Evolutionary conservation across 2,329 filamentous ascomycete genomes (phyloP).

Genomic region (Raffaelea deltoideospora): DNA sequence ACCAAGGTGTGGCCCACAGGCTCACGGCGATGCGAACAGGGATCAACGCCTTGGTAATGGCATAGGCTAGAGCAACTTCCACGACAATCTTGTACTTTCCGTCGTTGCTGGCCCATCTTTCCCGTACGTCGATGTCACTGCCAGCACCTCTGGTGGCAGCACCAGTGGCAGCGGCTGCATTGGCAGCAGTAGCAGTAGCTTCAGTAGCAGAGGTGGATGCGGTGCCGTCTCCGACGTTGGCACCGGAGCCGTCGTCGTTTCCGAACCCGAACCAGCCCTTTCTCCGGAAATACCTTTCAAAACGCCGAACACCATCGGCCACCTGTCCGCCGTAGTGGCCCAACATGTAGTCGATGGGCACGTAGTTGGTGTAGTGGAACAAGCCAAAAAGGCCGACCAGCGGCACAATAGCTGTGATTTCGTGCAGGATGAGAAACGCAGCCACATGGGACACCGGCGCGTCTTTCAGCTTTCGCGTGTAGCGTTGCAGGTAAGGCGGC

Average conservation of each 20-base stretch:
- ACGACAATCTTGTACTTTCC: slow-evolving; percentile 41
- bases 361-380: slow-evolving; percentile 68
- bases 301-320: slow-evolving; percentile 52
- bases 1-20: slow-evolving; percentile 85
- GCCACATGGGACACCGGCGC: slow-evolving; percentile 73
- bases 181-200: slow-evolving; percentile 7
- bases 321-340: slow-evolving; percentile 34
- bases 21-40: slow-evolving; percentile 63
- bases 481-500: slow-evolving; percentile 51
- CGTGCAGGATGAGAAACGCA: slow-evolving; percentile 81
- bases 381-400: slow-evolving; percentile 56
- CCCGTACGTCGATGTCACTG: slow-evolving; percentile 14
- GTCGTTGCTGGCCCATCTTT: slow-evolving; percentile 23
- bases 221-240: slow-evolving; percentile 12
- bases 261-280: slow-evolving; percentile 69
- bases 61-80: slow-evolving; percentile 76
- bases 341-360: slow-evolving; percentile 43
- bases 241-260: slow-evolving; percentile 17
- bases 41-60: slow-evolving; percentile 73
- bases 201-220: too few species aligned
- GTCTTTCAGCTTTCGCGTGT: slow-evolving; percentile 53
- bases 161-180: not conserved
- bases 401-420: slow-evolving; percentile 75
- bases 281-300: slow-evolving; percentile 59
- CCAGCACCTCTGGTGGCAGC: too few species aligned